Conservation (phyloP, 1,139 yeast species). For the Schizosaccharomyces versatilis region DNA sequence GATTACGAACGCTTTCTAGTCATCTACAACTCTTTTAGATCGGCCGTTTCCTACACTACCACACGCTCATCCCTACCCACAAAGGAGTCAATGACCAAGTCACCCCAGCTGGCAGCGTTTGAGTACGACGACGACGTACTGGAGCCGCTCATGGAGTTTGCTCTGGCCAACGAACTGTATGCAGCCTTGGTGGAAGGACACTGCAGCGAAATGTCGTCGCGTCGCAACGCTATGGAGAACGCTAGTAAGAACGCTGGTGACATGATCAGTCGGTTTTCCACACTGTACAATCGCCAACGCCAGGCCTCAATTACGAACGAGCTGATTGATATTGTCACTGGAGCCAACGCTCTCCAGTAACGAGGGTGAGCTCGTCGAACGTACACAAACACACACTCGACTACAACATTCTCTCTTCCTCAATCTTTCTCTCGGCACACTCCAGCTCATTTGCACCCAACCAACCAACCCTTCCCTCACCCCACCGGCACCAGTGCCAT, state of each 20-base stretch:
- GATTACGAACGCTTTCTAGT: constrained; percentile 59
- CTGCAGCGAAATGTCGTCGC: constrained; percentile 92
- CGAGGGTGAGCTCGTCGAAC: neutral
- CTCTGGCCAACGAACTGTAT: constrained; percentile 72
- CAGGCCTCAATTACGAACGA: constrained; percentile 99
- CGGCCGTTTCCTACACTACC: constrained; percentile 85
- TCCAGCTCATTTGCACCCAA: no score
- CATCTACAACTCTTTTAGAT: constrained; percentile 65
- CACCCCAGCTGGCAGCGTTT: constrained; percentile 71
- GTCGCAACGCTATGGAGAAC: constrained; percentile 99
- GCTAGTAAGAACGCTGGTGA: constrained; percentile 99
- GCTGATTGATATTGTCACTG: constrained; percentile 96
- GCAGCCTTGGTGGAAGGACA: constrained; percentile 94
- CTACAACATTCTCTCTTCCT: no score
- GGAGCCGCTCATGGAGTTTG: constrained; percentile 46
- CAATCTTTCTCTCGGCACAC: no score
- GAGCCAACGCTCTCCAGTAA: constrained; percentile 95
- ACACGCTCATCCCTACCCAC: constrained; percentile 43
- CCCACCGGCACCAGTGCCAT: no score
- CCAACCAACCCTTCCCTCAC: no score
- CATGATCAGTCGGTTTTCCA: constrained; percentile 87
- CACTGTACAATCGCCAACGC: constrained; percentile 97
- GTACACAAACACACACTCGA: no score
- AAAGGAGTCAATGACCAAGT: constrained; percentile 50
- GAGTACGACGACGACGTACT: constrained; percentile 52